Base-by-base conservation (phyloP, 768 basidiomycete genomes). In the Auriscalpium orientale region DNA sequence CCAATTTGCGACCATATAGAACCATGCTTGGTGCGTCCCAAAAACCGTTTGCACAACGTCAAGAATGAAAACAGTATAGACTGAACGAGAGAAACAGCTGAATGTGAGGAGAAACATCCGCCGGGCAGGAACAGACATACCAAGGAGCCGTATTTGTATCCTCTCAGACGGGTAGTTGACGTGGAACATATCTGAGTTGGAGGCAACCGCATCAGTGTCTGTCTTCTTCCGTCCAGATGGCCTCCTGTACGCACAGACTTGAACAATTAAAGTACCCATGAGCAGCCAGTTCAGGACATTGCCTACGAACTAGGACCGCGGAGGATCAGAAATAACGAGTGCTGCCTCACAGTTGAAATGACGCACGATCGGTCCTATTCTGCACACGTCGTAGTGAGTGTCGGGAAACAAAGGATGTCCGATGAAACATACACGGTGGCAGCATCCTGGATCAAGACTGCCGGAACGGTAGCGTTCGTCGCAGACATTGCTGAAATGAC, bases 11-110 rank as follows among this genome's bases (percentile, higher is more conserved):
- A 67, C 59, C 40, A 67, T 49, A 46, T 56, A 52, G 35, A 44
- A 57, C 62, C 65, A 66, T 28, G 62, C 63, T 13, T 56, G 55
- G 36, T 66, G 51, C 5, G 65, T 63, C 12, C 61, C 58, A 28
- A 67, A 55, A 3, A 60, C 60, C 7, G 64, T 63, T 40, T 67
- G 63, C 8, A 58, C 55, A 10, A 61, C 38, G 38, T 66, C 65
- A 34, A 64, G 60, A 8, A 58, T 34, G 35, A 63, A 59, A 5
- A 43, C 18, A 4, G 4, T 18, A 18, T 43, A 43, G 4, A 43
- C 40, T 43, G 40, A 15, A 7, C 28, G 4, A 15, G 40, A 7
- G 40, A 18, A 43, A 15, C 15, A 43, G 40, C 18, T 8, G 28
- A 28, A 28, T 28, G 28, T 28, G 13, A 13, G 40, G 18, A 18